Conservation (phyloP, 768 basidiomycete species). For the Mycena vulgaris region DNA sequence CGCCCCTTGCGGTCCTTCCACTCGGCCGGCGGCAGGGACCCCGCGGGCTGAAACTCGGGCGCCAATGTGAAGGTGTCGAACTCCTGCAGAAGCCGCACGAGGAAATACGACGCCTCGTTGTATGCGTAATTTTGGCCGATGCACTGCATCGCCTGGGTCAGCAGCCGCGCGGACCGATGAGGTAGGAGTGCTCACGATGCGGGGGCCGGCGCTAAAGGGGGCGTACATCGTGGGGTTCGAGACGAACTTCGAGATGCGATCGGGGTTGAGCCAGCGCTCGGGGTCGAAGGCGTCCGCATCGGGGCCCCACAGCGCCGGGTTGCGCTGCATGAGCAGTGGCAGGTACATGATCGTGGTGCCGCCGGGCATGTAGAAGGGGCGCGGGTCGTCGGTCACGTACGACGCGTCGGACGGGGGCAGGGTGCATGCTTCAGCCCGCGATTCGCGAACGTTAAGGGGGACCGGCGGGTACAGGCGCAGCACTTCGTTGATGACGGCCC, state of each 20-base stretch:
- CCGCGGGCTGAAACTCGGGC: constrained; percentile 72
- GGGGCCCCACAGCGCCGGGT: constrained; percentile 77
- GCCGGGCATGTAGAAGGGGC: constrained; percentile 73
- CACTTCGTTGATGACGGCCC: constrained; percentile 85
- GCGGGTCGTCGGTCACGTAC: constrained; percentile 51
- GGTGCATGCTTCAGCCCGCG: constrained; percentile 61
- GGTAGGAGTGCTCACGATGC: constrained; percentile 57
- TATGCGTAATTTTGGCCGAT: constrained; percentile 83
- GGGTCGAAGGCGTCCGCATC: constrained; percentile 87
- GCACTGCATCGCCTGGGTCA: constrained; percentile 59
- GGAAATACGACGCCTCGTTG: constrained; percentile 82
- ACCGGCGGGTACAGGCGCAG: constrained; percentile 86
- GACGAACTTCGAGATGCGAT: constrained; percentile 64
- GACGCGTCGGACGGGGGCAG: constrained; percentile 69
- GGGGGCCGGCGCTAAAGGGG: constrained; percentile 83
- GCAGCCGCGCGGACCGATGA: background rate
- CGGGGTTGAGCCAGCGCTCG: constrained; percentile 81
- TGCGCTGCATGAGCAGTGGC: constrained; percentile 77
- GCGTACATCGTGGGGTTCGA: constrained; percentile 79
- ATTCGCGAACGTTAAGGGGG: constrained; percentile 79
- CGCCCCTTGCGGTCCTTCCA: constrained; percentile 68
- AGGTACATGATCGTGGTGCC: constrained; percentile 71
- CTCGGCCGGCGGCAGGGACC: constrained; percentile 72
- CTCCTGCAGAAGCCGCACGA: constrained; percentile 76
- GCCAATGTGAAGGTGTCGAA: constrained; percentile 74